Base-by-base conservation (phyloP, 179 eudicot genomes). In the Spinacia oleracea region DNA sequence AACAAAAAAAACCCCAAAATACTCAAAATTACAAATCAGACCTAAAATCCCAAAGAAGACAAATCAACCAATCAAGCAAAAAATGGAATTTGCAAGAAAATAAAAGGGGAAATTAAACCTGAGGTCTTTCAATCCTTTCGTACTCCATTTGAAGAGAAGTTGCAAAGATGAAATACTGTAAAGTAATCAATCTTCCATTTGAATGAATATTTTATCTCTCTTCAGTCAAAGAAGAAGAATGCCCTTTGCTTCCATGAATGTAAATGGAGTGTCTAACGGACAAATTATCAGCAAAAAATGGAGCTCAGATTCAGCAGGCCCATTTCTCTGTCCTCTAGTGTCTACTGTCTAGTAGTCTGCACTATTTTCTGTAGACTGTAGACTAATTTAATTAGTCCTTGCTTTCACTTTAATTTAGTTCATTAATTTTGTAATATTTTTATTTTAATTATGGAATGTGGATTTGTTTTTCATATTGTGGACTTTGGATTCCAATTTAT, bases 121-220 rank as follows among this genome's bases (percentile, higher is more conserved):
- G 86, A 62, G 86, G 86, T 78, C 81, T 80, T 60, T 81, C 73
- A 70, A 84, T 84, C 72, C 86, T 77, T 68, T 78, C 81, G 46
- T 84, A 84, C 77, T 73, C 86, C 86, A 84, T 84, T 55, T 23
- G 7, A 75, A n/a, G 21, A 64, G 16, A 45, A 46, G 64, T 32
- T 11, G 25, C 4, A 40, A 38, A 69, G 76, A 31, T 35, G 23
- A 23, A 10, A 4, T 31, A 5, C 23, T 14, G 20, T 20, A 15
- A 42, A 46, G 32, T 1, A 3, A n/a, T 66, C 7, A 80, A 74
- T 35, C 68, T 68, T 74, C 21, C 35, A 53, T 73, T 25, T 16
- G 35, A 73, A 64, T 10, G 10, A 9, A 45, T 34, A 16, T 6
- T 8, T 20, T 45, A 5, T 16, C 2, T 20, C 40, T 53, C 12